Evolutionary conservation across 2,329 filamentous ascomycete genomes (phyloP).

Genomic region (Triangularia setosa): DNA sequence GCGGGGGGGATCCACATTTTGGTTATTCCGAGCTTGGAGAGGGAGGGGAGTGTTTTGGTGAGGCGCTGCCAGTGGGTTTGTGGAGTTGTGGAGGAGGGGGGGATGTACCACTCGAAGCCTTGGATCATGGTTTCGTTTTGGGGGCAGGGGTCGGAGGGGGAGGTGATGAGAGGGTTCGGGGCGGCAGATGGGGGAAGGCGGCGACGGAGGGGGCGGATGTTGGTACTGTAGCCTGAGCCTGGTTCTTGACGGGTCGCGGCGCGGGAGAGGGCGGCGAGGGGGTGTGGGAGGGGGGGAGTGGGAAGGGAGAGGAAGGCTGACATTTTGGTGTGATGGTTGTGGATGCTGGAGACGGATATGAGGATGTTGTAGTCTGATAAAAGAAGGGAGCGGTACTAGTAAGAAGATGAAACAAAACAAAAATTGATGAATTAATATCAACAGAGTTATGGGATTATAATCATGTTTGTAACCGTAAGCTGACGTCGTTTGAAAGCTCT

Average conservation of each 20-base stretch:
- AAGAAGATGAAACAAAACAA: too few relatives aligned
- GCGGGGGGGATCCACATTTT: conserved; percentile 67
- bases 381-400: too few relatives aligned
- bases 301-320: conserved; percentile 20
- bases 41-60: conserved; percentile 44
- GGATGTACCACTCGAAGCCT: conserved; percentile 70
- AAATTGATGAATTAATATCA: too few relatives aligned
- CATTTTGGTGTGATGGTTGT: conserved; percentile 8
- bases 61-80: conserved; percentile 60
- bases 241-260: conserved; percentile 13
- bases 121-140: conserved; percentile 57
- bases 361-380: too few relatives aligned
- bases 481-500: background rate
- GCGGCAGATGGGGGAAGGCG: conserved; percentile 9
- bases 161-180: conserved; percentile 15
- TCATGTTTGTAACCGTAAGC: background rate
- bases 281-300: conserved; percentile 9
- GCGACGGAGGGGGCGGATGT: conserved; percentile 19
- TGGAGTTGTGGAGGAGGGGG: conserved; percentile 40
- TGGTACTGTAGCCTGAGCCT: conserved; percentile 16
- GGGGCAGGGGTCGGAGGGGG: conserved; percentile 17
- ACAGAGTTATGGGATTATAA: too few relatives aligned
- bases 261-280: conserved; percentile 8
- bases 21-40: conserved; percentile 58
- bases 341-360: background rate